Evolutionary conservation across 2,329 filamentous ascomycete species (phyloP), one percentile per base, ranked within the genome.

Genomic region (Exserohilum turcica): DNA sequence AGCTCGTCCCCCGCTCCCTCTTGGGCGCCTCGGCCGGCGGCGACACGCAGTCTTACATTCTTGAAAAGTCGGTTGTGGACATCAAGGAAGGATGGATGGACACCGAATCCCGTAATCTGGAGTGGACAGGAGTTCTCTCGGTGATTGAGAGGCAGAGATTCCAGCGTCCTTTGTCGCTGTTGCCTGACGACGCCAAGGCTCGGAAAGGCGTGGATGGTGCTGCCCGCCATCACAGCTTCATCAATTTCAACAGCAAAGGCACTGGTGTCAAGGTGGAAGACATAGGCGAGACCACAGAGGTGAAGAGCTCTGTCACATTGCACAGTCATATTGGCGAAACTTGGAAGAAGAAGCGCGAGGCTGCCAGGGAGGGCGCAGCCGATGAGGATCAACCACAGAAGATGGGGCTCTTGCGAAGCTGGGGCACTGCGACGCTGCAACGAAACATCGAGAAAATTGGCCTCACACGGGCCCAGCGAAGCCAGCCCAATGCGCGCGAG

Each of bases 61-160:
- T 94, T 33, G 90, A 94, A 77, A 90, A 84, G 27, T 91, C 87
- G 62, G 82, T 90, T 7, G 86, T 94, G 21, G 90, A 93, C 72
- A 85, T 92, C 57, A 86, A 85, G 55, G 85, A 92, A 68, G 90
- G 90, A 39, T 91, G 88, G 85, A 92, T 94, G 89, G 83, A 84
- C 70, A 91, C 89, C 0, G 89, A 93, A 76, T 90, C 86, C 66
- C 83, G 85, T 59, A 94, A 94, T 66, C 80, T 94, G 47, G 91
- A 93, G 74, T 93, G 89, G 76, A 90, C 89, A 5, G 88, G 90
- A 54, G 87, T 94, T 15, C 76, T 94, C 33, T 90, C 86, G 42
- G 89, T 94, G 10, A 80, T 92, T 16, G 90, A 94, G 77, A 81
- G 85, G 63, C 90, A 94, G 70, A 77, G 83, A 51, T 94, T 91